A percentile compares a stretch with the other conserved stretches of the same genome.
Conservation (phyloP, 148 eudicot species). For the Rhododendron vialii region DNA sequence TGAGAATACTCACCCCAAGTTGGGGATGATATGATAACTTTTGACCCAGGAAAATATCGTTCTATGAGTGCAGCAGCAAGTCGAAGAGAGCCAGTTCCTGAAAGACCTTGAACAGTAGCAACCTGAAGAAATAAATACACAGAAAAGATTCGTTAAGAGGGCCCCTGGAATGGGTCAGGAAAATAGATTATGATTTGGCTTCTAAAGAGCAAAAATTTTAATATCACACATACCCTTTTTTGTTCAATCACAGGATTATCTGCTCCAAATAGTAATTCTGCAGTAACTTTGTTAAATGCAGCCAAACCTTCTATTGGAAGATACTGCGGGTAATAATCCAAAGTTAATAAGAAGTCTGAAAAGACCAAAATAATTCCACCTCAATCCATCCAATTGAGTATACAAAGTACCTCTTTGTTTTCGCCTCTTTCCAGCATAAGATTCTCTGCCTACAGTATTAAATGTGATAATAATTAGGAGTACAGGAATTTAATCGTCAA, state of each 20-base stretch:
- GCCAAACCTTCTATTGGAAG: conserved; percentile 98
- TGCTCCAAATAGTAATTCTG: conserved; percentile 89
- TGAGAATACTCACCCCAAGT: conserved; percentile 69
- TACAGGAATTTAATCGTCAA: neutral
- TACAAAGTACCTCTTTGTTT: conserved; percentile 80
- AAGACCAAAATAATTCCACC: neutral
- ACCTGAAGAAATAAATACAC: conserved; percentile 36
- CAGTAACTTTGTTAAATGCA: conserved; percentile 90
- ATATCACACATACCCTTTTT: conserved; percentile 53
- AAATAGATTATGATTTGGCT: neutral
- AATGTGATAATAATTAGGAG: neutral
- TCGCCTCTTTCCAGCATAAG: conserved; percentile 93
- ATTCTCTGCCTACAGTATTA: conserved; percentile 62
- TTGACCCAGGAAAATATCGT: conserved; percentile 87
- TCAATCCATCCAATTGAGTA: neutral
- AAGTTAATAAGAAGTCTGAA: conserved; percentile 13
- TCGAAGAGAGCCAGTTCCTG: conserved; percentile 98
- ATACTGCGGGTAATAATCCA: conserved; percentile 49
- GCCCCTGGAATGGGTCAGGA: neutral
- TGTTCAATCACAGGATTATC: conserved; percentile 67
- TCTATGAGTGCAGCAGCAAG: conserved; percentile 91
- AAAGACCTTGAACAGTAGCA: conserved; percentile 94
- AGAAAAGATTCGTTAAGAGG: neutral
- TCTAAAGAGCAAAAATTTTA: conserved; percentile 1
- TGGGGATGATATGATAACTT: conserved; percentile 88